Conservation (phyloP, 1,284 basidiomycete species). For the Sphagnurus paluster region DNA sequence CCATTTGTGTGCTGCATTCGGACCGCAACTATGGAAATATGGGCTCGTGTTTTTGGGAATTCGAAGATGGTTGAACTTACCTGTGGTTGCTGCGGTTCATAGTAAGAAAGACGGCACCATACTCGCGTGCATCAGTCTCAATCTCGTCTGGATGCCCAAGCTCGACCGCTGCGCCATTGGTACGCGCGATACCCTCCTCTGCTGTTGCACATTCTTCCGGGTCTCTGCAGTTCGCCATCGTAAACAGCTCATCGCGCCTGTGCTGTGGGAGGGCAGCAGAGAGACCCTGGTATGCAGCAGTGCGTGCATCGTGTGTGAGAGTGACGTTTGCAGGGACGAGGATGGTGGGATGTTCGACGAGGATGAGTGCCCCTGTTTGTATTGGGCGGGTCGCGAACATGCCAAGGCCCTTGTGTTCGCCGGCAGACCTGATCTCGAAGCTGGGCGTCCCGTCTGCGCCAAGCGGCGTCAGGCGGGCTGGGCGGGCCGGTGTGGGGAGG, state of each 20-base stretch:
- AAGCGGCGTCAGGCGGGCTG: slow-evolving; percentile 9
- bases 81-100: slow-evolving; percentile 40
- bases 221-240: slow-evolving; percentile 28
- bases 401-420: slow-evolving; percentile 32
- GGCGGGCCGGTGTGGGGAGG: slow-evolving; percentile 12
- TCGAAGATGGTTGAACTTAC: slow-evolving; percentile 15
- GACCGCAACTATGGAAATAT: slow-evolving; percentile 31
- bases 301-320: slow-evolving; percentile 20
- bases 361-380: slow-evolving; percentile 32
- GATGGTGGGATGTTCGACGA: slow-evolving; percentile 37
- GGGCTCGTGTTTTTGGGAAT: background rate
- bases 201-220: slow-evolving; percentile 29
- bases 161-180: slow-evolving; percentile 34
- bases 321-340: slow-evolving; percentile 30
- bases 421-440: slow-evolving; percentile 29
- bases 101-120: slow-evolving; percentile 35
- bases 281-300: slow-evolving; percentile 29
- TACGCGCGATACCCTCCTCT: slow-evolving; percentile 37
- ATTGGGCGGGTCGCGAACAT: slow-evolving; percentile 38
- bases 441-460: slow-evolving; percentile 11
- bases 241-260: slow-evolving; percentile 25
- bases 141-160: slow-evolving; percentile 27
- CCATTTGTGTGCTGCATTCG: slow-evolving; percentile 39
- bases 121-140: slow-evolving; percentile 24
- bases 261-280: slow-evolving; percentile 24